Conservation (phyloP, 768 basidiomycete species). For the Coprinopsis sp. region DNA sequence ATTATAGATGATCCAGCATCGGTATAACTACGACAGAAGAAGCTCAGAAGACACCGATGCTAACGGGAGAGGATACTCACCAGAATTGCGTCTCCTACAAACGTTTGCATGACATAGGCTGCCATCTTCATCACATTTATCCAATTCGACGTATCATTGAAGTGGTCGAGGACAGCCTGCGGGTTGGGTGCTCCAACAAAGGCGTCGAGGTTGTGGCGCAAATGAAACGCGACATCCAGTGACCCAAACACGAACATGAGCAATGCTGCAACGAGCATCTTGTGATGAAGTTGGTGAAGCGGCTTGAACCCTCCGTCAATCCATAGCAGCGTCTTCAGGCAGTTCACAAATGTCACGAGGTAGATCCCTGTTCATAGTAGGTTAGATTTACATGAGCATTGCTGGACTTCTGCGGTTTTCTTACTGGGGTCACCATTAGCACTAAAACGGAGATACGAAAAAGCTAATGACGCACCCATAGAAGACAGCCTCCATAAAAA, state of each 20-base stretch:
- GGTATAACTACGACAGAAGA: conserved; percentile 25
- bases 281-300: conserved; percentile 22
- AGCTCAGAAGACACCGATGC: background rate
- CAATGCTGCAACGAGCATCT: conserved; percentile 33
- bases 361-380: conserved; percentile 25
- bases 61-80: conserved; percentile 20
- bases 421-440: too few species aligned
- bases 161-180: conserved; percentile 27
- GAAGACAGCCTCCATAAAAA: conserved; percentile 38
- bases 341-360: conserved; percentile 32
- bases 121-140: conserved; percentile 40
- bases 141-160: conserved; percentile 33
- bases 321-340: conserved; percentile 31
- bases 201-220: conserved; percentile 38
- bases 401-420: too few species aligned
- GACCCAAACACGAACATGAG: conserved; percentile 37
- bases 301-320: conserved; percentile 25
- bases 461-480: conserved; percentile 26
- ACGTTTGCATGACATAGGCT: conserved; percentile 37
- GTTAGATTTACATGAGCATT: too few species aligned
- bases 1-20: conserved; percentile 35
- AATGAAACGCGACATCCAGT: conserved; percentile 36
- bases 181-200: conserved; percentile 28
- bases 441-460: background rate
- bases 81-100: conserved; percentile 39